Conservation (phyloP, 1,284 basidiomycete species). For the Moesziomyces sp. region DNA sequence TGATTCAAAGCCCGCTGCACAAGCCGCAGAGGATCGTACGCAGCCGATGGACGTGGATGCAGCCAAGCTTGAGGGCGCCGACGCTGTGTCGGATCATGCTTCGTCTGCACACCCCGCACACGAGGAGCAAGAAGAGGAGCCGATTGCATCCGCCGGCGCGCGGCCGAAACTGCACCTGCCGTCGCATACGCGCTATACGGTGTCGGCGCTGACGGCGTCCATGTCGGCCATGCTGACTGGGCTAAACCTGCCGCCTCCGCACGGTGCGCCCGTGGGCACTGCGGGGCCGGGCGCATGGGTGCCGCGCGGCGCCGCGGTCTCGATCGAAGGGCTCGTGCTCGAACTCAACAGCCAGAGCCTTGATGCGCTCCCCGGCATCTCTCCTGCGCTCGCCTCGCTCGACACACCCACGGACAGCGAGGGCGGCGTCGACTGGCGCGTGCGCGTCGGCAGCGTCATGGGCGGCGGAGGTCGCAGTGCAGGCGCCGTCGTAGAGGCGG, state of each 20-base stretch:
- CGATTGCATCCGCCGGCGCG: conserved; percentile 11
- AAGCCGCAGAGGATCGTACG: background rate
- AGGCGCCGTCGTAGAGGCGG: conserved; percentile 49
- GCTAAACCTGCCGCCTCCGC: conserved; percentile 52
- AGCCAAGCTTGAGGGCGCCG: background rate
- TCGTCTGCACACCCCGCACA: no score
- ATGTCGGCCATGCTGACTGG: conserved; percentile 41
- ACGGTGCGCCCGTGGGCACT: conserved; percentile 53
- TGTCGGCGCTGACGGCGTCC: conserved; percentile 40
- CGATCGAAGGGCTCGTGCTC: conserved; percentile 54
- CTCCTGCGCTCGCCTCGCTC: conserved; percentile 26
- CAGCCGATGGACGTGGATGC: conserved; percentile 36
- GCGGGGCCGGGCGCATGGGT: conserved; percentile 60
- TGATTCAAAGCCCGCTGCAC: background rate
- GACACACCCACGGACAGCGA: conserved; percentile 12
- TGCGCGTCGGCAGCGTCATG: conserved; percentile 47
- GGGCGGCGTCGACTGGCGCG: conserved; percentile 39
- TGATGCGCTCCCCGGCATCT: conserved; percentile 27
- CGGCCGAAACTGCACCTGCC: conserved; percentile 33
- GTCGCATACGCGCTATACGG: conserved; percentile 44
- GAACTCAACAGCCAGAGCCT: conserved; percentile 42
- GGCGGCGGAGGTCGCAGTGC: conserved; percentile 48
- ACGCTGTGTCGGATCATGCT: background rate
- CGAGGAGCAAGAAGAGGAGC: conserved; percentile 5
- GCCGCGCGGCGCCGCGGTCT: conserved; percentile 50